phyloP scores from a whole-genome alignment of 2,329 filamentous ascomycete species.

The Exophiala sideris region DNA sequence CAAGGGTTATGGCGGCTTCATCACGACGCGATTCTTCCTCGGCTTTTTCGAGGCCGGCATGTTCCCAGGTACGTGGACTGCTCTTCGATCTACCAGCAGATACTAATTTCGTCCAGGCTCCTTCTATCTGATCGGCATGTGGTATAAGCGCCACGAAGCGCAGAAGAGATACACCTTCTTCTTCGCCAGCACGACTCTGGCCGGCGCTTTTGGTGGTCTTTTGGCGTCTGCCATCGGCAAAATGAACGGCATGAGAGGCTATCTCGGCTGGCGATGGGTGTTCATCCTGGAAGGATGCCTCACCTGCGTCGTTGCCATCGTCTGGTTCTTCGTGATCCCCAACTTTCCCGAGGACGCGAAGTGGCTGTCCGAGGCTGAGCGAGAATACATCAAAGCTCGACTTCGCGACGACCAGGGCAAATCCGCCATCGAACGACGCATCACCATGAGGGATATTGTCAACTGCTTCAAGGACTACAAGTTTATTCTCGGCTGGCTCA shows the following conservation, averaged over 20 bases:
- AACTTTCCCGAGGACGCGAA: slow-evolving; percentile 71
- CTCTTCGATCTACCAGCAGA: not conserved
- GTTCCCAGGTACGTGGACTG: slow-evolving; percentile 26
- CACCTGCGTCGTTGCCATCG: slow-evolving; percentile 59
- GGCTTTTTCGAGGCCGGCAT: slow-evolving; percentile 74
- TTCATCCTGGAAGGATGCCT: slow-evolving; percentile 63
- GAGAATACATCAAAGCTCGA: slow-evolving; percentile 62
- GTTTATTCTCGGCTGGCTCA: slow-evolving; percentile 69
- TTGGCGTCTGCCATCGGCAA: slow-evolving; percentile 59
- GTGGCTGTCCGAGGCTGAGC: slow-evolving; percentile 70
- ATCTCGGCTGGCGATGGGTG: slow-evolving; percentile 53
- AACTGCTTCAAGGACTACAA: slow-evolving; percentile 69
- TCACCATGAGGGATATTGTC: slow-evolving; percentile 58
- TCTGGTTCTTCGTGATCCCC: slow-evolving; percentile 68
- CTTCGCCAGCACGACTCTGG: slow-evolving; percentile 68
- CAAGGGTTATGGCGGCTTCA: slow-evolving; percentile 70
- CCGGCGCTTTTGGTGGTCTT: slow-evolving; percentile 61
- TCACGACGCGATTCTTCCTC: slow-evolving; percentile 81
- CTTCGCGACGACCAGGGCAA: slow-evolving; percentile 67
- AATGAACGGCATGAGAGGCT: slow-evolving; percentile 56
- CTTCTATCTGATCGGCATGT: slow-evolving; percentile 50
- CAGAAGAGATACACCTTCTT: slow-evolving; percentile 93
- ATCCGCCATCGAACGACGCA: slow-evolving; percentile 60
- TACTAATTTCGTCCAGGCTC: slow-evolving; percentile 13
- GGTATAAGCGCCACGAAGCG: slow-evolving; percentile 83